A percentile compares a stretch with the other conserved stretches of the same genome.
Conservation (phyloP, 805 yeast species). For the Lipomyces orientalis region DNA sequence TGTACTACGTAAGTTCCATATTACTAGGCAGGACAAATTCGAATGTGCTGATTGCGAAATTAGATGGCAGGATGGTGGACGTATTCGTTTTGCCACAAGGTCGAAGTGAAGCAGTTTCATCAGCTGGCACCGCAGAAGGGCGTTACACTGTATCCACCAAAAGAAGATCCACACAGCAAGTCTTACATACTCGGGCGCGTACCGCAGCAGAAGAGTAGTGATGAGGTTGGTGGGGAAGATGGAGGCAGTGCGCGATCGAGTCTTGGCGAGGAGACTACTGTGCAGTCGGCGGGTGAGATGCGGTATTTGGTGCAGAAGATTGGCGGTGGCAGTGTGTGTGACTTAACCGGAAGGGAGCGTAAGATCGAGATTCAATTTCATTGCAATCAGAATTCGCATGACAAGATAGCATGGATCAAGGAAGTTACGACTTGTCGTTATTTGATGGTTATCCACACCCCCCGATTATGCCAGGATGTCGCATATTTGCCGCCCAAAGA, state of each 20-base stretch:
- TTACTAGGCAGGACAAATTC: not conserved
- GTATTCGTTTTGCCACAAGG: constrained; percentile 38
- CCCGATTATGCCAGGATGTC: constrained; percentile 54
- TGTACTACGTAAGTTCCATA: constrained; percentile 31
- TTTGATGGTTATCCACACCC: constrained; percentile 56
- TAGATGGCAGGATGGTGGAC: constrained; percentile 41
- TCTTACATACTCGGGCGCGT: constrained; percentile 33
- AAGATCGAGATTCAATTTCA: constrained; percentile 60
- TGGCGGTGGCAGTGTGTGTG: constrained; percentile 64
- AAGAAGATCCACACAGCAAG: constrained; percentile 31
- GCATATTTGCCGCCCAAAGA: constrained; percentile 45
- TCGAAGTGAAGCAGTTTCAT: constrained; percentile 37
- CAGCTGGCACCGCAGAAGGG: constrained; percentile 35
- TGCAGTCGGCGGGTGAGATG: constrained; percentile 33
- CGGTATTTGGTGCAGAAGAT: constrained; percentile 48
- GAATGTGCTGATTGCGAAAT: not conserved
- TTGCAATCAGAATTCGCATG: constrained; percentile 53
- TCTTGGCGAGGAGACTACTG: constrained; percentile 27
- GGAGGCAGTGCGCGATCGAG: not conserved
- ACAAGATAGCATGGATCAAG: constrained; percentile 49
- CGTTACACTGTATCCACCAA: constrained; percentile 28
- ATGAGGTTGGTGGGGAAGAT: constrained; percentile 1
- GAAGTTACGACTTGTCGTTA: constrained; percentile 67
- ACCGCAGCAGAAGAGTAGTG: not conserved
- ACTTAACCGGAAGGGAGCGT: constrained; percentile 60